Base-by-base conservation (phyloP, 1,284 basidiomycete species). In the Ustilago xerochloae region DNA sequence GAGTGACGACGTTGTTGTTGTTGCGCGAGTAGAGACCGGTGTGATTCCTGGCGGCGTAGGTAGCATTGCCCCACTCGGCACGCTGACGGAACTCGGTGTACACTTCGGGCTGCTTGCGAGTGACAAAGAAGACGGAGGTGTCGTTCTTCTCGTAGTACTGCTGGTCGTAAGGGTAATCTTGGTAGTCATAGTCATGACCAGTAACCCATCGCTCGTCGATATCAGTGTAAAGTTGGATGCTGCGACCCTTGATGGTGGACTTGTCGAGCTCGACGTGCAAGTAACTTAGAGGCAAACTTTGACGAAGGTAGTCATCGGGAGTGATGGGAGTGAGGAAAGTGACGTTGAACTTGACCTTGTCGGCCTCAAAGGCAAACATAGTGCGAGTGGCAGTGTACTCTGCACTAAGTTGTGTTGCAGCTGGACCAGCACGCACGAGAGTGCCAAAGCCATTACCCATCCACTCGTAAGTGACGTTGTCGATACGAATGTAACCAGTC, bases 311-410 rank as follows among this genome's bases (percentile, higher is more conserved):
- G 61, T 84, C 81, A 47, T 80, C 53, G 6, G 77, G 75, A 41
- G 75, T 75, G 72, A 82, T 74, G 18, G 81, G 81, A 20, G 80
- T 81, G 43, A 84, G 52, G 62, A 84, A 84, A 16, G 78, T 81
- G 41, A 79, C 82, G 46, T 68, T 78, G 73, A 84, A 84, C 13
- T 33, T 45, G 39, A 84, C 66, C 39, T 67, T 66, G 39, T 63
- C 80, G 35, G 81, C 82, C 18, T 79, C 67, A 39, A 84, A 82
- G 30, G 67, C 52, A 47, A 81, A 84, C 51, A 82, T 81, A 55
- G 79, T 74, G 9, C 78, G 70, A 8, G 81, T 84, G 10, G 81
- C 67, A 2, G 82, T 84, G 66, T 78, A 82, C 53, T 77, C 74
- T 33, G 77, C 70, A 24, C 61, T 72, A 41, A 74, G 60, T 65